A percentile compares a stretch with the other conserved stretches of the same genome.
phyloP scores from a whole-genome alignment of 257 asterid species.

The Solanum ahanhuiri region DNA sequence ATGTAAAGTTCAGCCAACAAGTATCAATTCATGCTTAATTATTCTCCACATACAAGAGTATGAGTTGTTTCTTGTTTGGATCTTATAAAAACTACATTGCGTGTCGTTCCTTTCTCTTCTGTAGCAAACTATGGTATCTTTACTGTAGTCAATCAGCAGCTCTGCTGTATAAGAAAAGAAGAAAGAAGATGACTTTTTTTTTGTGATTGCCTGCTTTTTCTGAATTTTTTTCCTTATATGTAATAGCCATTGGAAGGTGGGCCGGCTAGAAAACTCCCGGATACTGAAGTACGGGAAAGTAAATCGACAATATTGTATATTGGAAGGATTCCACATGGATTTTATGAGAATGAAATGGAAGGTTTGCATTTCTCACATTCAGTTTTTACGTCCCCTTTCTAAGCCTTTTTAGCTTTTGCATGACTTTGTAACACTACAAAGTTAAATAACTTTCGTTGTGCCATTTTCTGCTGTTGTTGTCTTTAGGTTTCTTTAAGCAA shows the following conservation, averaged over 20 bases:
- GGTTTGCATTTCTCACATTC: constrained; percentile 29
- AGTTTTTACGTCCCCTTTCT: background rate
- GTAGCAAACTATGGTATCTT: background rate
- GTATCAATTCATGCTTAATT: background rate
- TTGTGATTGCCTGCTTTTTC: background rate
- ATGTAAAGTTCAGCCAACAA: background rate
- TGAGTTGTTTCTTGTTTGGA: background rate
- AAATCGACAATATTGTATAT: constrained; percentile 66
- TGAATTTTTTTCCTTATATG: background rate
- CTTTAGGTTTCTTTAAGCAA: constrained; percentile 86
- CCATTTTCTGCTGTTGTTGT: background rate
- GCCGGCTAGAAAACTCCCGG: constrained; percentile 41
- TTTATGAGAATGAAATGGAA: constrained; percentile 90
- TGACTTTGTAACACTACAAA: background rate
- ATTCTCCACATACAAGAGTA: background rate
- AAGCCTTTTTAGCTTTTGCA: background rate
- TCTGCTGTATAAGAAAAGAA: background rate
- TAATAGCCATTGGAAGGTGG: constrained; percentile 77
- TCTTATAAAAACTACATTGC: background rate
- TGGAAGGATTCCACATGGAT: constrained; percentile 97
- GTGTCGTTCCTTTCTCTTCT: background rate
- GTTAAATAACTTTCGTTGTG: background rate
- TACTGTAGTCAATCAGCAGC: background rate
- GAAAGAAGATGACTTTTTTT: background rate
- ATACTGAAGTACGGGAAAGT: constrained; percentile 27